phyloP scores from a whole-genome alignment of 257 asterid genomes.

The Ballota nigra region DNA sequence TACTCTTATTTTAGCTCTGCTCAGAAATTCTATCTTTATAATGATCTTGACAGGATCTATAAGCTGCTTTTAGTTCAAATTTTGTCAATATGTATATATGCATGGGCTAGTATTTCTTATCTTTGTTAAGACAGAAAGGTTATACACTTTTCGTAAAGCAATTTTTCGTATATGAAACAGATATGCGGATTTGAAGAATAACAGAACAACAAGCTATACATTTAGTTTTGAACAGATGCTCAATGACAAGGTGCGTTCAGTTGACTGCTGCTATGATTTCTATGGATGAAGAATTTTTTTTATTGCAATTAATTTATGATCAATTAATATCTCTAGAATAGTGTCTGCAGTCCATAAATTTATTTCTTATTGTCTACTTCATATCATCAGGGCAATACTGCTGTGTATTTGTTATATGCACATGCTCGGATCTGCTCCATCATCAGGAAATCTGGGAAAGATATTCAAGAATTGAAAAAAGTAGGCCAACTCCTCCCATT shows the following conservation, averaged over 20 bases:
- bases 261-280: neutral
- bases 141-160: neutral
- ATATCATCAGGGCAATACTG: constrained; percentile 89
- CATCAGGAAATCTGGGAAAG: constrained; percentile 82
- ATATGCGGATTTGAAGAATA: constrained; percentile 93
- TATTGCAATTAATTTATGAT: neutral
- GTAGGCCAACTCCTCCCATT: constrained; percentile 31
- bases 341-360: constrained; percentile 7
- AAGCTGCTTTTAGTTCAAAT: neutral
- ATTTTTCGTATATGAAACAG: constrained; percentile 41
- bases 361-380: constrained; percentile 10
- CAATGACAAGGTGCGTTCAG: constrained; percentile 67
- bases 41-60: neutral
- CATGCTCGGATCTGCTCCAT: constrained; percentile 99
- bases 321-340: neutral
- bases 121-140: neutral
- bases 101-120: neutral
- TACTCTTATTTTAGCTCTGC: neutral
- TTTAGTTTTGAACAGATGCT: constrained; percentile 96
- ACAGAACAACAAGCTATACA: constrained; percentile 81
- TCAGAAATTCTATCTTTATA: neutral
- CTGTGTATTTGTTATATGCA: constrained; percentile 91
- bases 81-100: neutral
- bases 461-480: constrained; percentile 71
- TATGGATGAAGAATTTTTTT: neutral